These are phyloP conservation scores for Suhomyces chickasaworum DNA, from an alignment of 1,139 yeast genomes.

Conservation along the genomic window DNA sequence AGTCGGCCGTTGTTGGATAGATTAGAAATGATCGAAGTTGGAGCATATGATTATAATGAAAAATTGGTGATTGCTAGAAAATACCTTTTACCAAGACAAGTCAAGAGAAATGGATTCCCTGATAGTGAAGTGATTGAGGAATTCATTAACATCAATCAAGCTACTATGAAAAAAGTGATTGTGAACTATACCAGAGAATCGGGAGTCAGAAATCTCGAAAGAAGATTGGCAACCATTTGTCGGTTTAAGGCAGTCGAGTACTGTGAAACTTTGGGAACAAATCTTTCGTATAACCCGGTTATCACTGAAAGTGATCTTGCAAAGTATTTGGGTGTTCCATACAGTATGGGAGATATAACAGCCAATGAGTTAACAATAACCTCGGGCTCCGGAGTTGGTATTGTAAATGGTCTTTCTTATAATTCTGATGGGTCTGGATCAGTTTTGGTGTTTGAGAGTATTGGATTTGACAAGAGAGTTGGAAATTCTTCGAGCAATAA, in stretches of 20 bases:
- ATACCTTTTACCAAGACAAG: slow-evolving; percentile 79
- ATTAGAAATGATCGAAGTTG: slow-evolving; percentile 78
- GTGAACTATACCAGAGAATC: slow-evolving; percentile 81
- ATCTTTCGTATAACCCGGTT: slow-evolving; percentile 33
- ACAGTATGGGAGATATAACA: slow-evolving; percentile 19
- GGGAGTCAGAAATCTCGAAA: slow-evolving; percentile 80
- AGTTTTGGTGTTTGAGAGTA: slow-evolving; percentile 76
- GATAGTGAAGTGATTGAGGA: slow-evolving; percentile 21
- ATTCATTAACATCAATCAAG: slow-evolving; percentile 44
- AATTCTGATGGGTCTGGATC: slow-evolving; percentile 90
- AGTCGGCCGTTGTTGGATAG: slow-evolving; percentile 84
- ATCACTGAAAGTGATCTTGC: slow-evolving; percentile 50
- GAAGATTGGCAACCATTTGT: slow-evolving; percentile 72
- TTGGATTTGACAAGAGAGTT: slow-evolving; percentile 47
- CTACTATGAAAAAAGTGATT: slow-evolving; percentile 62
- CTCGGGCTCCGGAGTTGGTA: slow-evolving; percentile 45
- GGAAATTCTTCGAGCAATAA: slow-evolving; percentile 33
- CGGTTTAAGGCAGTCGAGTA: slow-evolving; percentile 82
- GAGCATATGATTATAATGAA: slow-evolving; percentile 82
- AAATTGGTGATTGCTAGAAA: slow-evolving; percentile 72
- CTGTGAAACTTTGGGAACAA: slow-evolving; percentile 41
- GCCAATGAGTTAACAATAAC: slow-evolving; percentile 20
- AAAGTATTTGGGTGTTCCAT: slow-evolving; percentile 57
- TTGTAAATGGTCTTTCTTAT: slow-evolving; percentile 89
- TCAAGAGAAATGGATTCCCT: slow-evolving; percentile 68